phyloP scores from a whole-genome alignment of 192 early-diverging fungal genomes.

The Mortierella antarctica region DNA sequence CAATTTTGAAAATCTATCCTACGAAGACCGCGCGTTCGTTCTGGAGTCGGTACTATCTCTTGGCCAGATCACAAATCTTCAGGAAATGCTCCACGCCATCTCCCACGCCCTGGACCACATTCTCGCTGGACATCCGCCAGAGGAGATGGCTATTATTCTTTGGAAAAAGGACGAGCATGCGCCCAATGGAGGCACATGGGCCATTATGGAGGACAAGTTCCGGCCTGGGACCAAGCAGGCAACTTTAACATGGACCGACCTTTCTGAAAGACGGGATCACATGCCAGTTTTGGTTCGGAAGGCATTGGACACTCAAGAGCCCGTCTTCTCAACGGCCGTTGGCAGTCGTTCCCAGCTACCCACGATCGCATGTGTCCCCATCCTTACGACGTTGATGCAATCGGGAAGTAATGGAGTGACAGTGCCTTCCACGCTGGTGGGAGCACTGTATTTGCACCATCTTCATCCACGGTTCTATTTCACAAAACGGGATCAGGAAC shows the following conservation, averaged over 20 bases:
- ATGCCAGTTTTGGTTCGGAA: constrained; percentile 47
- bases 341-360: constrained; percentile 49
- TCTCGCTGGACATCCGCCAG: constrained; percentile 42
- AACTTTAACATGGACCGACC: constrained; percentile 34
- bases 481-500: constrained; percentile 43
- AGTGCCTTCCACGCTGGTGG: constrained; percentile 21
- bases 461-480: constrained; percentile 51
- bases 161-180: constrained; percentile 45
- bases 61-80: constrained; percentile 23
- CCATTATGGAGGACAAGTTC: constrained; percentile 45
- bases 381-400: constrained; percentile 3
- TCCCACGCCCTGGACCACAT: constrained; percentile 41
- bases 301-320: constrained; percentile 38
- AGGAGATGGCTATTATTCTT: constrained; percentile 52
- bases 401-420: background rate
- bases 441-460: constrained; percentile 45
- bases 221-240: constrained; percentile 38
- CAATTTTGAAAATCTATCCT: constrained; percentile 4
- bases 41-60: constrained; percentile 31
- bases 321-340: constrained; percentile 43
- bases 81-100: constrained; percentile 34
- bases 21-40: constrained; percentile 40
- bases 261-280: constrained; percentile 47
- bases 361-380: constrained; percentile 49
- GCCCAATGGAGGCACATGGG: constrained; percentile 38